Conservation (phyloP, 345 rosid species). For the Gossypium stocksii region DNA sequence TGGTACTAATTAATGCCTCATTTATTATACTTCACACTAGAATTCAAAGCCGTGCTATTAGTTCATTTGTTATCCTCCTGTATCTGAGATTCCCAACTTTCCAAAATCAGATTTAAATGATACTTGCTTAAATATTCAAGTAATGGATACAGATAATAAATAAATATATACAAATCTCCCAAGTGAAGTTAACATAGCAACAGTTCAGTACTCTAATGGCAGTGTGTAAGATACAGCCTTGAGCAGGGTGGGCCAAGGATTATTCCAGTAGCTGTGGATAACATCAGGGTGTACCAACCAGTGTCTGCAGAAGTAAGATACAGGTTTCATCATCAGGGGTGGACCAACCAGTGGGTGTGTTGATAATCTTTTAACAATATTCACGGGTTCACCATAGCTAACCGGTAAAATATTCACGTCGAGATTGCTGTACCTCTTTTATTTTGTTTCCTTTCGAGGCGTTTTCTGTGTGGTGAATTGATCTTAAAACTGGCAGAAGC, state of each 20-base stretch:
- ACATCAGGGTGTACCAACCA: too few species aligned
- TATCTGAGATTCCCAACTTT: too few species aligned
- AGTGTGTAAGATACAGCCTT: conserved; percentile 1
- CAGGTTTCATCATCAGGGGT: neutral
- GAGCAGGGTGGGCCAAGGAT: neutral
- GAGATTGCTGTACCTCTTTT: neutral
- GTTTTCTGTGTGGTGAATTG: conserved; percentile 8
- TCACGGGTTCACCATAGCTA: conserved; percentile 11
- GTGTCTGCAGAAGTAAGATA: neutral
- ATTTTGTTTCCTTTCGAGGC: neutral
- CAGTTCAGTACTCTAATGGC: neutral
- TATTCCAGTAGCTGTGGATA: neutral
- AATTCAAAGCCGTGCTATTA: neutral
- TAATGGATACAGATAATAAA: neutral
- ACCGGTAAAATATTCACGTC: neutral
- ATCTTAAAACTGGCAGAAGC: conserved; percentile 6
- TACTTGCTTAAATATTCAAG: neutral
- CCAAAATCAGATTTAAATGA: neutral
- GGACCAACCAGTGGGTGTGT: neutral
- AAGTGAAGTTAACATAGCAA: neutral
- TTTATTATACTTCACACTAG: neutral
- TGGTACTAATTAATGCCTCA: neutral
- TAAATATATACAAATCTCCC: neutral
- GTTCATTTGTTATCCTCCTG: too few species aligned
- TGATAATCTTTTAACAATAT: neutral